phyloP scores from a whole-genome alignment of 352 stramenopile species.

The Blastocystis sp. region DNA sequence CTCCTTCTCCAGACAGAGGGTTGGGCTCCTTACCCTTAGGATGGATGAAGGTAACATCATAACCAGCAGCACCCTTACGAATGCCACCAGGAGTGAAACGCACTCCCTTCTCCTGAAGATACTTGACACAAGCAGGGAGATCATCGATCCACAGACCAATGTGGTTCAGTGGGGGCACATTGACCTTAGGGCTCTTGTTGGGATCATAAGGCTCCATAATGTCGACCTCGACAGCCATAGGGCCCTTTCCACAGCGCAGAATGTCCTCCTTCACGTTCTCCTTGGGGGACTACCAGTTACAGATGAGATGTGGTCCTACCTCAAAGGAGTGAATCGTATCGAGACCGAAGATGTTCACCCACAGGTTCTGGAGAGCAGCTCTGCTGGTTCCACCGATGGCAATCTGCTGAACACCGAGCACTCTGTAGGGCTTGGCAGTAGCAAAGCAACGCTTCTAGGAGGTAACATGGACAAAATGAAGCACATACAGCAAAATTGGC shows the following conservation, averaged over 20 bases:
- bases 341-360: constrained; percentile 76
- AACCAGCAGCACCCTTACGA: constrained; percentile 85
- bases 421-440: constrained; percentile 73
- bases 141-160: constrained; percentile 94
- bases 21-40: constrained; percentile 85
- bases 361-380: constrained; percentile 74
- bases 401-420: constrained; percentile 93
- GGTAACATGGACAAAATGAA: neutral
- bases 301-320: neutral
- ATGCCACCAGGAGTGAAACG: constrained; percentile 93
- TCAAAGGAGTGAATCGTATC: constrained; percentile 63
- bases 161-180: constrained; percentile 91
- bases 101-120: constrained; percentile 81
- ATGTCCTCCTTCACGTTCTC: constrained; percentile 98
- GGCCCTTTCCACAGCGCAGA: constrained; percentile 78
- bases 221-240: constrained; percentile 88
- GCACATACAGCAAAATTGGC: constrained; percentile 58
- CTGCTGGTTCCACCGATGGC: constrained; percentile 85
- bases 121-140: constrained; percentile 79
- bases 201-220: constrained; percentile 93
- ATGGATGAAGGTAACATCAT: constrained; percentile 95
- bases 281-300: constrained; percentile 64
- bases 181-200: constrained; percentile 78
- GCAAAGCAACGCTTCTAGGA: constrained; percentile 59
- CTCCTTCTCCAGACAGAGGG: constrained; percentile 82